Percentiles rank a stretch among this genome's conserved stretches.
These are phyloP conservation scores for Paramecium octaurelia DNA, from an alignment of 73 alveolate species.

Conservation along the genomic window DNA sequence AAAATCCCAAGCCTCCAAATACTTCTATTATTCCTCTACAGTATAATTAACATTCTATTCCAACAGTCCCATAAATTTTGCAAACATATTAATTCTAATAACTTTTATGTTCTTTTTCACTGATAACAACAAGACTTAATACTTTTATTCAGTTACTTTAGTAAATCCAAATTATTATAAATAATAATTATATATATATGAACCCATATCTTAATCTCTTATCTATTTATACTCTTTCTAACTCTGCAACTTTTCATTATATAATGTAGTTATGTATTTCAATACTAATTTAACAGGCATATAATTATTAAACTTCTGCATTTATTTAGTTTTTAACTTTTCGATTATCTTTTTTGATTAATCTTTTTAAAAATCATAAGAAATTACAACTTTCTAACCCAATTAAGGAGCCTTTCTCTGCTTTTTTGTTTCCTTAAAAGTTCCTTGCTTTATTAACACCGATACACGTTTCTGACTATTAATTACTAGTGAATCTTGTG, in stretches of 20 bases:
- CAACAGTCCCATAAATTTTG: slow-evolving; percentile 35
- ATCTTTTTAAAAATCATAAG: slow-evolving; percentile 45
- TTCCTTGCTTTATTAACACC: neutral
- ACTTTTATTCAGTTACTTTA: neutral
- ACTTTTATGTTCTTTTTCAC: neutral
- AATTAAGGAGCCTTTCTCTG: neutral
- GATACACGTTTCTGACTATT: neutral
- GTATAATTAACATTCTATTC: slow-evolving; percentile 31
- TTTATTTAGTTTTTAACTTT: slow-evolving; percentile 32
- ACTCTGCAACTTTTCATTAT: slow-evolving; percentile 9
- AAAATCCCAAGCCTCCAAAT: slow-evolving; percentile 47
- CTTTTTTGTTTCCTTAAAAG: neutral
- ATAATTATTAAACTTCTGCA: slow-evolving; percentile 37
- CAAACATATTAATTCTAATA: slow-evolving; percentile 50
- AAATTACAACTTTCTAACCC: slow-evolving; percentile 1
- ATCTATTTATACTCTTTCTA: slow-evolving; percentile 16
- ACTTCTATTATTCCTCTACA: slow-evolving; percentile 38
- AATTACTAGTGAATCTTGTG: neutral
- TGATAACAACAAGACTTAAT: neutral
- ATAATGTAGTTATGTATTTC: slow-evolving; percentile 48
- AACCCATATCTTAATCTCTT: slow-evolving; percentile 45
- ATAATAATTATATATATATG: slow-evolving; percentile 43
- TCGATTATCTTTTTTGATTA: slow-evolving; percentile 27
- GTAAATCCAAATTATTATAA: neutral
- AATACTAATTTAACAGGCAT: slow-evolving; percentile 49